Conservation (phyloP, 2,329 filamentous ascomycete genomes). For the Elsinoe fawcettii region DNA sequence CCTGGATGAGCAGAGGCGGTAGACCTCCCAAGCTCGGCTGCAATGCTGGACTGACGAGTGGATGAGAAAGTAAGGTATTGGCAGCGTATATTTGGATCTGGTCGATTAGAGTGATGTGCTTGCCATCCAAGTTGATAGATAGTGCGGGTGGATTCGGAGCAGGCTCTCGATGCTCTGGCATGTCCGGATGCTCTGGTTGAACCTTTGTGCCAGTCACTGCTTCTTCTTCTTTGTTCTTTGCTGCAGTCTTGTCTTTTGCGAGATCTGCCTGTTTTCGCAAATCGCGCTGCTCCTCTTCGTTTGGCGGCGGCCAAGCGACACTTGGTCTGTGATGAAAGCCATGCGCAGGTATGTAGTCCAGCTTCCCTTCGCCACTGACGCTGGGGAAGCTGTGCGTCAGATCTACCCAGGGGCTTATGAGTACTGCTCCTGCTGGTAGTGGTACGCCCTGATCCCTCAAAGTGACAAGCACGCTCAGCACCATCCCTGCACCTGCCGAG, state of each 20-base stretch:
- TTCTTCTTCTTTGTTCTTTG: constrained; percentile 15
- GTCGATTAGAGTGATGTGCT: constrained; percentile 68
- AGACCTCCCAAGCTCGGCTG: constrained; percentile 85
- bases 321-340: constrained; percentile 91
- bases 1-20: constrained; percentile 77
- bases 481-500: constrained; percentile 88
- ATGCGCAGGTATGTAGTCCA: constrained; percentile 81
- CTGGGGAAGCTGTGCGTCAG: constrained; percentile 93
- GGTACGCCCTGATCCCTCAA: constrained; percentile 77
- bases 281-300: constrained; percentile 58
- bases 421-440: constrained; percentile 77
- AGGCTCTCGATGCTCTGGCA: constrained; percentile 19
- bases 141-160: constrained; percentile 36
- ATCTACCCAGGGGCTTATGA: constrained; percentile 95
- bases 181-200: constrained; percentile 14
- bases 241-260: constrained; percentile 22
- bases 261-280: constrained; percentile 20
- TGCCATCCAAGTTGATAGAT: constrained; percentile 61
- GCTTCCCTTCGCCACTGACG: constrained; percentile 59
- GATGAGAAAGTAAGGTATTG: constrained; percentile 78
- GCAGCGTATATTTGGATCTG: constrained; percentile 86
- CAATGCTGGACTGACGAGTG: constrained; percentile 79
- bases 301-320: constrained; percentile 84
- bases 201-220: constrained; percentile 18
- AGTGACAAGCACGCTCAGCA: constrained; percentile 67